Conservation (phyloP, 495 filamentous ascomycete species). For the Tuber indicum region DNA sequence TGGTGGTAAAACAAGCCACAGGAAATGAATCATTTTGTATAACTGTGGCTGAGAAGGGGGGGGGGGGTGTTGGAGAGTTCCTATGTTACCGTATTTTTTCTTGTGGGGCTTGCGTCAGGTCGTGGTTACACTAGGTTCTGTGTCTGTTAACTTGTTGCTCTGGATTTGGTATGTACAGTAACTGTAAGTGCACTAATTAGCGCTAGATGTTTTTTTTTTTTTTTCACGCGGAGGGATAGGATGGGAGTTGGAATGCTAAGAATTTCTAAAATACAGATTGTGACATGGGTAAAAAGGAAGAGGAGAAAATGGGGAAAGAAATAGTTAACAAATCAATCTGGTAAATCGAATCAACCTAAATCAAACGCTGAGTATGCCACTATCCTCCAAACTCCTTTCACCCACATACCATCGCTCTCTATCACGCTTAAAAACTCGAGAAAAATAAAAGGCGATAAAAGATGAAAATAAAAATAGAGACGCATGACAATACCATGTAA, state of each 20-base stretch:
- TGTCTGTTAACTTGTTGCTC: not conserved
- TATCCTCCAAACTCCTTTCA: not conserved
- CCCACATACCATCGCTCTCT: not conserved
- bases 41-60: not conserved
- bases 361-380: not conserved
- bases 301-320: not conserved
- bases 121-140: not conserved
- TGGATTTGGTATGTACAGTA: not conserved
- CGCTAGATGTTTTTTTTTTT: not conserved
- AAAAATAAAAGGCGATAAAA: not conserved
- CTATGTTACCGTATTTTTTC: not conserved
- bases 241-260: not conserved
- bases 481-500: not conserved
- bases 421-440: not conserved
- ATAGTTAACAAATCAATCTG: not conserved
- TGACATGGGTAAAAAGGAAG: not conserved
- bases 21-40: not conserved
- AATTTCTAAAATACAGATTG: not conserved
- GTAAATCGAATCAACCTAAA: not conserved
- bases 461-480: not conserved
- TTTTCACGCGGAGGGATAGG: not conserved
- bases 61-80: not conserved
- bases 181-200: not conserved
- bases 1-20: not conserved
- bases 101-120: not conserved